These are phyloP conservation scores for Saitoella complicata DNA, from an alignment of 805 yeast species.

Conservation along the genomic window DNA sequence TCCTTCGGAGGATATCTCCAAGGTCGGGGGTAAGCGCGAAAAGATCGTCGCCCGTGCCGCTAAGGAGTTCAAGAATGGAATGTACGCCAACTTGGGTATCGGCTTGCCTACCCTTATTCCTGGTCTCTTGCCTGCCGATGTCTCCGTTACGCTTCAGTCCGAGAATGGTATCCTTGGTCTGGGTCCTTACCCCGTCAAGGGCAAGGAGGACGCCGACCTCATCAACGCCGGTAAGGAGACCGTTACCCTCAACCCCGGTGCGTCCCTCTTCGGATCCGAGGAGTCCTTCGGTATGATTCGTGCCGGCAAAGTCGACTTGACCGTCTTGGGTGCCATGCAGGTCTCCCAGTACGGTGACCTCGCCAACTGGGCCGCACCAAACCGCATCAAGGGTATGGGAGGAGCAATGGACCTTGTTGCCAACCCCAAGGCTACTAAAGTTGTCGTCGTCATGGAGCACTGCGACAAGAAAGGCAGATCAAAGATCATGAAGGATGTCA, in stretches of 20 bases:
- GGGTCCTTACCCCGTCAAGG: slow-evolving; percentile 29
- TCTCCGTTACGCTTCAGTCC: slow-evolving; percentile 29
- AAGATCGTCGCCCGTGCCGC: slow-evolving; percentile 31
- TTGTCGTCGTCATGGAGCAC: slow-evolving; percentile 34
- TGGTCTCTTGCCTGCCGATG: slow-evolving; percentile 22
- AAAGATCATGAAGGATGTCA: slow-evolving; percentile 30
- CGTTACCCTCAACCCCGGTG: slow-evolving; percentile 31
- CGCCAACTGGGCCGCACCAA: slow-evolving; percentile 40
- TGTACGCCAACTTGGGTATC: slow-evolving; percentile 32
- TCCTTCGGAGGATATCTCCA: slow-evolving; percentile 3
- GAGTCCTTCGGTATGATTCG: slow-evolving; percentile 37
- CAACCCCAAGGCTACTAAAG: slow-evolving; percentile 29
- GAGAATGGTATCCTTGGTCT: slow-evolving; percentile 36
- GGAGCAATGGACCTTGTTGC: slow-evolving; percentile 40
- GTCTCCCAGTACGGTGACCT: slow-evolving; percentile 33
- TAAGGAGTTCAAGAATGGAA: slow-evolving; percentile 29
- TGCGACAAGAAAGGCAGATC: slow-evolving; percentile 31
- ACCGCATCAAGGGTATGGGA: slow-evolving; percentile 36
- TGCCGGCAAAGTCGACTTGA: slow-evolving; percentile 29
- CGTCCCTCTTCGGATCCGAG: slow-evolving; percentile 33
- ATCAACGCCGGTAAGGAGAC: slow-evolving; percentile 40
- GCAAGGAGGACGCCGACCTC: slow-evolving; percentile 32
- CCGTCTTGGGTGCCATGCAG: slow-evolving; percentile 35
- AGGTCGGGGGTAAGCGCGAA: slow-evolving; percentile 17
- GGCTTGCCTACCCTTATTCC: slow-evolving; percentile 39